Percentiles rank a stretch among this genome's conserved stretches.
Conservation (phyloP, 2,329 filamentous ascomycete genomes). For the Exophiala sp. region DNA sequence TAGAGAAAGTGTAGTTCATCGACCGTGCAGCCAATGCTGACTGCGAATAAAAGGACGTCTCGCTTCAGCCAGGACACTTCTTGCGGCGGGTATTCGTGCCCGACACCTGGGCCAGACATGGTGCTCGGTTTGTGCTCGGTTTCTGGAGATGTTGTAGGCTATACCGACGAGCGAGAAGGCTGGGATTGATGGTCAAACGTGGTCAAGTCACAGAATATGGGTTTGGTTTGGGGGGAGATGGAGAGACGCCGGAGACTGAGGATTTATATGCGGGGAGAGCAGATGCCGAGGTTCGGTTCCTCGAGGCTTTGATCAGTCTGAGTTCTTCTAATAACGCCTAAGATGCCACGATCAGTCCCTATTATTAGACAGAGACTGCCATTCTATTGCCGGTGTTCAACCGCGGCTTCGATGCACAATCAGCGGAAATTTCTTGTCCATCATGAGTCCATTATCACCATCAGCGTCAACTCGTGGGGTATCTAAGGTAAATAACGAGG, state of each 20-base stretch:
- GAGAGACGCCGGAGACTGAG: background rate
- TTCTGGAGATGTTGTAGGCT: too few relatives aligned
- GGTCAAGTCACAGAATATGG: too few relatives aligned
- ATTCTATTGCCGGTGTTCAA: background rate
- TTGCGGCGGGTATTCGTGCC: slow-evolving; percentile 71
- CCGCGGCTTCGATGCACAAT: background rate
- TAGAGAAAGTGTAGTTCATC: slow-evolving; percentile 92
- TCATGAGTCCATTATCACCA: slow-evolving; percentile 34
- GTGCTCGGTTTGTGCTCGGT: too few relatives aligned
- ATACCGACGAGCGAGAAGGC: too few relatives aligned
- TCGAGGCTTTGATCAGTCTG: too few relatives aligned
- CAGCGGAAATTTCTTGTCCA: too few relatives aligned
- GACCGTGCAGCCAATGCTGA: slow-evolving; percentile 72
- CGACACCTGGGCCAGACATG: slow-evolving; percentile 53
- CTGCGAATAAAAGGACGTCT: slow-evolving; percentile 82
- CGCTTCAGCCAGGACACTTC: slow-evolving; percentile 81
- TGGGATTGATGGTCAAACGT: too few relatives aligned
- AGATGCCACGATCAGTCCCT: too few relatives aligned
- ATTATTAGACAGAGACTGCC: too few relatives aligned
- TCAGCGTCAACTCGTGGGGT: slow-evolving; percentile 48
- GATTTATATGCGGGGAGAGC: background rate
- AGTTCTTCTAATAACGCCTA: too few relatives aligned
- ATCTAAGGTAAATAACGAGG: slow-evolving; percentile 43
- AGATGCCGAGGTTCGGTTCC: slow-evolving; percentile 1
- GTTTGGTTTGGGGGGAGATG: too few relatives aligned